These are phyloP conservation scores for Ensete ventricosum DNA, from an alignment of 176 grass and related monocot genomes.

Conservation along the genomic window DNA sequence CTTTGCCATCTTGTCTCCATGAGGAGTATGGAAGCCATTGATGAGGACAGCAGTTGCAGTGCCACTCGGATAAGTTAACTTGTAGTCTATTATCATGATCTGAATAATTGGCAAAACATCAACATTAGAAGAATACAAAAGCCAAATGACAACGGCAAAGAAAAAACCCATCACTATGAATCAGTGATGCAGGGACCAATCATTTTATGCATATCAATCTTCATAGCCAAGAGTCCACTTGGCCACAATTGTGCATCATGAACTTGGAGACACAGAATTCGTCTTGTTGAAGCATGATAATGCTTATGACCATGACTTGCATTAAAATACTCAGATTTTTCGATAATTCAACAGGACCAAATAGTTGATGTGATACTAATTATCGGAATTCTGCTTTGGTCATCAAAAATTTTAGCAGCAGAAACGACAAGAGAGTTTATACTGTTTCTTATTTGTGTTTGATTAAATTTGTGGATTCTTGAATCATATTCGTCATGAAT, in stretches of 20 bases:
- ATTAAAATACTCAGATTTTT: slow-evolving; percentile 5
- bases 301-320: background rate
- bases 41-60: slow-evolving; percentile 91
- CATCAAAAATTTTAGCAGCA: background rate
- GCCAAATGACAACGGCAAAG: background rate
- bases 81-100: slow-evolving; percentile 90
- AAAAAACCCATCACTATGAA: background rate
- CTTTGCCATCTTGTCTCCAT: slow-evolving; percentile 86
- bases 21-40: slow-evolving; percentile 88
- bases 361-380: background rate
- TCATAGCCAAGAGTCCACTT: too few species aligned
- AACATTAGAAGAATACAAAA: background rate
- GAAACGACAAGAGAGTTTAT: background rate
- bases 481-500: too few species aligned
- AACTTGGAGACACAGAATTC: too few species aligned
- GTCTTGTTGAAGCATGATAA: too few species aligned
- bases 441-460: too few species aligned
- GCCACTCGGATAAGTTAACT: slow-evolving; percentile 90
- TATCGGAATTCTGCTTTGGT: background rate
- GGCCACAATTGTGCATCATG: too few species aligned
- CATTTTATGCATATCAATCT: background rate
- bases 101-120: slow-evolving; percentile 21
- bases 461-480: too few species aligned
- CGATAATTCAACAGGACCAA: background rate
- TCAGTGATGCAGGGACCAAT: background rate